Percentiles rank a stretch among this genome's conserved stretches.
phyloP scores from a whole-genome alignment of 495 filamentous ascomycete species.

The Penicillium paradoxum region DNA sequence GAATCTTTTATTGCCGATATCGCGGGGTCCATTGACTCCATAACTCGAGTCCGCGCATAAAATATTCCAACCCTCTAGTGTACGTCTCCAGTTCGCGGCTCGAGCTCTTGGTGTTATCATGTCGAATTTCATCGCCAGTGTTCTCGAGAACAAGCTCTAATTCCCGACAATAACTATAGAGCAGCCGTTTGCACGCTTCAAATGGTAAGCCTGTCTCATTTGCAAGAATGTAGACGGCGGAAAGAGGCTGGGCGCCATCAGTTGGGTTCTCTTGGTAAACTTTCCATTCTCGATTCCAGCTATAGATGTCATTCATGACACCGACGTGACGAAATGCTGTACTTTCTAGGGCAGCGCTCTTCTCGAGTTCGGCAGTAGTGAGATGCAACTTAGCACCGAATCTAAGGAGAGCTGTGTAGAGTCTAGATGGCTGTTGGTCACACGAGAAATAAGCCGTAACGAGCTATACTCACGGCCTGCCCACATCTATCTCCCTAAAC shows the following conservation, averaged over 20 bases:
- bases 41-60: conserved; percentile 20
- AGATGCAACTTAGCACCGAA: conserved; percentile 16
- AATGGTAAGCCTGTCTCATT: conserved; percentile 18
- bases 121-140: not conserved
- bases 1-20: conserved; percentile 15
- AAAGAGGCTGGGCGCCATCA: conserved; percentile 20
- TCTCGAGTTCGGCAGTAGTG: not conserved
- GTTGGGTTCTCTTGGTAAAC: conserved; percentile 9
- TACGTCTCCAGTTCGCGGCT: conserved; percentile 15
- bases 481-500: conserved; percentile 15
- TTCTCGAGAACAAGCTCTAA: conserved; percentile 12
- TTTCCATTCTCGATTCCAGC: conserved; percentile 23
- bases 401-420: conserved; percentile 21
- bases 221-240: conserved; percentile 17
- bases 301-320: conserved; percentile 22
- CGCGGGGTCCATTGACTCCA: conserved; percentile 23
- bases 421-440: conserved; percentile 2
- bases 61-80: conserved; percentile 15
- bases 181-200: conserved; percentile 16
- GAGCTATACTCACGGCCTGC: conserved; percentile 10
- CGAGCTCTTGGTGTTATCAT: not conserved
- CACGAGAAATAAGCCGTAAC: not conserved
- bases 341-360: conserved; percentile 9
- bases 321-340: conserved; percentile 17
- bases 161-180: conserved; percentile 20